Evolutionary conservation across 257 asterid species (phyloP).

Genomic region (Solanum sparsipilum): DNA sequence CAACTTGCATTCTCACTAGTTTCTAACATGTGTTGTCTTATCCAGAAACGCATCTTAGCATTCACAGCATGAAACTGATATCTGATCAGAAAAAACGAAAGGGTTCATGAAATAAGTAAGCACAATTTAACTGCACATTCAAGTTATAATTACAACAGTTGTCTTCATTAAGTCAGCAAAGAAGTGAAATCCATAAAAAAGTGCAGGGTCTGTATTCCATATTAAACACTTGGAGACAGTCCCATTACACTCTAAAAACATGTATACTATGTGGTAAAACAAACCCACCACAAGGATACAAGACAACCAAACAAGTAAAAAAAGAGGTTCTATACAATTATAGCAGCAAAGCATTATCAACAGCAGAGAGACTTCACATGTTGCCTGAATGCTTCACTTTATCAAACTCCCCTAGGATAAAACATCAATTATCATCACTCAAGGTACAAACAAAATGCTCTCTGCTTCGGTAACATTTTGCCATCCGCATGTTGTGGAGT

Average conservation of each 20-base stretch:
- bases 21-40: not conserved
- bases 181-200: not conserved
- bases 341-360: not conserved
- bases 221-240: conserved; percentile 29
- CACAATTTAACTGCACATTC: not conserved
- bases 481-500: conserved; percentile 15
- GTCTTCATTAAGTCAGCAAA: not conserved
- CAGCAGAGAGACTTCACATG: conserved; percentile 3
- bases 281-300: not conserved
- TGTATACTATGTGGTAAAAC: conserved; percentile 19
- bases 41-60: not conserved
- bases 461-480: conserved; percentile 2
- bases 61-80: not conserved
- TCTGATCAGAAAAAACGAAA: not conserved
- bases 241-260: conserved; percentile 21
- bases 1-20: not conserved
- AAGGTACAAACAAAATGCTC: conserved; percentile 17
- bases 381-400: conserved; percentile 14
- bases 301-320: not conserved
- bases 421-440: conserved; percentile 15
- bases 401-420: conserved; percentile 8
- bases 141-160: not conserved
- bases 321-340: not conserved
- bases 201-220: conserved; percentile 16
- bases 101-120: not conserved